A percentile compares a stretch with the other conserved stretches of the same genome.
Evolutionary conservation across 1,284 basidiomycete species (phyloP).

Genomic region (Ceraceosorus bombacis): DNA sequence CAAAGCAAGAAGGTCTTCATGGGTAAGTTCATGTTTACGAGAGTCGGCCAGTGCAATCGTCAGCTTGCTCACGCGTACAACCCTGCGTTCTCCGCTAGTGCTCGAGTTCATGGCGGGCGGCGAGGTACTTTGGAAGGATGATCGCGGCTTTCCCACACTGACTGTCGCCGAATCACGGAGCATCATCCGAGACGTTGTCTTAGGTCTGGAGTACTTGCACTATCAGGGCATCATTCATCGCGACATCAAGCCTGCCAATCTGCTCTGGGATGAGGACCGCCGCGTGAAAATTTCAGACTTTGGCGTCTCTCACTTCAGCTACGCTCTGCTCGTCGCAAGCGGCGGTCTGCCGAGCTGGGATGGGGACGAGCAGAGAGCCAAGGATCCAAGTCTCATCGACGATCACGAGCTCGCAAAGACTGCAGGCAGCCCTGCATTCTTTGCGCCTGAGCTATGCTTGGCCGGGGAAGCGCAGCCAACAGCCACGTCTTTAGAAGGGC

Average conservation of each 20-base stretch:
- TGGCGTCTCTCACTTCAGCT: slow-evolving; percentile 90
- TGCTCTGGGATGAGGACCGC: slow-evolving; percentile 74
- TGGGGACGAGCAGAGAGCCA: slow-evolving; percentile 48
- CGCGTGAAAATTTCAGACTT: slow-evolving; percentile 94
- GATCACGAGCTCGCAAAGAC: slow-evolving; percentile 83
- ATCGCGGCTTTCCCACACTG: slow-evolving; percentile 58
- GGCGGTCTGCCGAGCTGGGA: slow-evolving; percentile 23
- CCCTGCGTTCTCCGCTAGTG: slow-evolving; percentile 53
- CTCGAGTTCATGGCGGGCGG: slow-evolving; percentile 94
- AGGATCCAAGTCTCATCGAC: slow-evolving; percentile 61
- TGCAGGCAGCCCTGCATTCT: slow-evolving; percentile 95
- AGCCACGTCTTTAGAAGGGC: slow-evolving; percentile 1
- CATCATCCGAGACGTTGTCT: slow-evolving; percentile 82
- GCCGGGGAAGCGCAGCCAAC: slow-evolving; percentile 31
- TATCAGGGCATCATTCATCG: slow-evolving; percentile 97
- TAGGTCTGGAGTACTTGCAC: slow-evolving; percentile 90
- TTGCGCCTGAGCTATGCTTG: slow-evolving; percentile 83
- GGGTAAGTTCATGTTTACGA: slow-evolving; percentile 56
- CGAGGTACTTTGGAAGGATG: slow-evolving; percentile 76
- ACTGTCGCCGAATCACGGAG: slow-evolving; percentile 72
- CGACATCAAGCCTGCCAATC: slow-evolving; percentile 97
- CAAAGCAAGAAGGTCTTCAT: slow-evolving; percentile 85
- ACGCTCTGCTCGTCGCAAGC: slow-evolving; percentile 54
- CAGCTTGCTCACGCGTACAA: background rate
- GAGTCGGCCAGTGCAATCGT: background rate